Conservation (phyloP, 345 rosid species). For the Hibiscus tridactylites region DNA sequence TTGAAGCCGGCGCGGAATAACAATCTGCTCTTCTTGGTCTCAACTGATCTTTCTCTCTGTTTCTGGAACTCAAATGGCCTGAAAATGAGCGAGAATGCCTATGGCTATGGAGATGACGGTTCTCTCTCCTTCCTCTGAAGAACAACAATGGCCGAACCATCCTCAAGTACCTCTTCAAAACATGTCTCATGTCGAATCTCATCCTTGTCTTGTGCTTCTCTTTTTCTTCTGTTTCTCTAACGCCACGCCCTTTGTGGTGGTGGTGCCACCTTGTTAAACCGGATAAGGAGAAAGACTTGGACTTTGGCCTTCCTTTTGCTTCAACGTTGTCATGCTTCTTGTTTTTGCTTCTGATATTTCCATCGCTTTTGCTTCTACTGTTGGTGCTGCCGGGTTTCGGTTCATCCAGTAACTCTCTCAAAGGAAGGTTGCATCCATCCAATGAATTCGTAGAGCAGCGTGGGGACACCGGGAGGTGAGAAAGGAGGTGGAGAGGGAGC, state of each 20-base stretch:
- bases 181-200: constrained; percentile 56
- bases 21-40: constrained; percentile 39
- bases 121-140: constrained; percentile 48
- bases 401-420: constrained; percentile 23
- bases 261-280: constrained; percentile 43
- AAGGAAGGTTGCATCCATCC: constrained; percentile 60
- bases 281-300: constrained; percentile 72
- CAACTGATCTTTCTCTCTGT: constrained; percentile 24
- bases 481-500: constrained; percentile 79
- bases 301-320: constrained; percentile 30
- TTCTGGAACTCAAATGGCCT: constrained; percentile 29
- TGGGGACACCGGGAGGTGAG: constrained; percentile 76
- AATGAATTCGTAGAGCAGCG: constrained; percentile 64
- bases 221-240: constrained; percentile 28
- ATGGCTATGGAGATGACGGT: constrained; percentile 27
- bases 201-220: constrained; percentile 40
- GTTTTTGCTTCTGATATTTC: constrained; percentile 5
- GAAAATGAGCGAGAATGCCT: constrained; percentile 46
- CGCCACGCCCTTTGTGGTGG: constrained; percentile 30
- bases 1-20: constrained; percentile 86
- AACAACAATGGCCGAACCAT: constrained; percentile 44
- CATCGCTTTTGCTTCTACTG: neutral
- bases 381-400: constrained; percentile 8
- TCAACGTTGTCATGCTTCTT: constrained; percentile 1
- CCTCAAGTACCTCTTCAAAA: constrained; percentile 47